Percentiles rank a stretch among this genome's conserved stretches.
These are phyloP conservation scores for Ascochyta viciae-villosae DNA, from an alignment of 2,329 filamentous ascomycete genomes.

Conservation along the genomic window DNA sequence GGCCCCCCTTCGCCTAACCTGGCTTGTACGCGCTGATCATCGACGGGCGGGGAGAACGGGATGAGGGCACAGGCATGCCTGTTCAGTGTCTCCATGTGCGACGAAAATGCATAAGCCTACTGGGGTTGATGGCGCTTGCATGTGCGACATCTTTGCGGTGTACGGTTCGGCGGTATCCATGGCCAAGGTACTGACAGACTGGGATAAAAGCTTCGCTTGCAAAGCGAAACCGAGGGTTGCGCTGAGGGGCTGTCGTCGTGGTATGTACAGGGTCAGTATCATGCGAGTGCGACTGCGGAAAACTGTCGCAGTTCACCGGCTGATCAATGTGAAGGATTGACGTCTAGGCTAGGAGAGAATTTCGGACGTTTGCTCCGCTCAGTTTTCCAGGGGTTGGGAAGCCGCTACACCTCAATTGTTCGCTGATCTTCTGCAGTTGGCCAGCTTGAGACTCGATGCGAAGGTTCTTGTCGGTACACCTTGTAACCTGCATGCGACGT, in stretches of 20 bases:
- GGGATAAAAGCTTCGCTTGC: background rate
- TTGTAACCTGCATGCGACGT: slow-evolving; percentile 5
- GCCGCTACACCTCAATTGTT: slow-evolving; percentile 1
- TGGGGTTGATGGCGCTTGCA: slow-evolving; percentile 1
- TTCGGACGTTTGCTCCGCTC: slow-evolving; percentile 4
- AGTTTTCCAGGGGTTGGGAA: slow-evolving; percentile 3
- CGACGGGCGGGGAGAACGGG: slow-evolving; percentile 8
- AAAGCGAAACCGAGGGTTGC: background rate
- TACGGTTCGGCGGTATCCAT: background rate
- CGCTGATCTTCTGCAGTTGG: slow-evolving; percentile 1
- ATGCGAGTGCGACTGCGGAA: slow-evolving; percentile 2
- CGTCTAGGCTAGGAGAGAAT: background rate
- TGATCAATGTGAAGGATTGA: background rate
- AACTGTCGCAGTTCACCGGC: background rate
- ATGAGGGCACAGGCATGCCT: slow-evolving; percentile 1
- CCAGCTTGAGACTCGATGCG: slow-evolving; percentile 6
- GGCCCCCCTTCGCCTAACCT: slow-evolving; percentile 2
- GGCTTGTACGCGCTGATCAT: slow-evolving; percentile 4
- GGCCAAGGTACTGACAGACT: background rate
- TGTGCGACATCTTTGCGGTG: slow-evolving; percentile 1
- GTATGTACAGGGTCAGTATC: background rate
- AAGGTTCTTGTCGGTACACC: background rate
- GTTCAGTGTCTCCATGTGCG: background rate
- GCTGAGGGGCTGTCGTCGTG: background rate
- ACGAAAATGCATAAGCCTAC: slow-evolving; percentile 1